Evolutionary conservation across 148 eudicot species (phyloP), one percentile per base, ranked within the genome.

Genomic region (Dysphania ambrosioides): DNA sequence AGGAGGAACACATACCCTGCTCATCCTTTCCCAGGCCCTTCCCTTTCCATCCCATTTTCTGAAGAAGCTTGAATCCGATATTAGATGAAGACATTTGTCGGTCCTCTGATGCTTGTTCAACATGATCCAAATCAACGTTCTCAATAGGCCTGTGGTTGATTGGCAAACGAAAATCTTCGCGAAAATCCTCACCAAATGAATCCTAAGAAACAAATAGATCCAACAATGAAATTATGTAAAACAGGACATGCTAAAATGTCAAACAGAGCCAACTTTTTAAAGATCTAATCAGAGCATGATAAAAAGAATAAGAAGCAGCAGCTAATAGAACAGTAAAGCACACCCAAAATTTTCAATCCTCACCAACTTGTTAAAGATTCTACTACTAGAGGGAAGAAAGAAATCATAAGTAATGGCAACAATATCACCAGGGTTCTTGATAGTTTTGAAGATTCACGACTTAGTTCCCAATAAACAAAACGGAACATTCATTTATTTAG

Each of bases 41-140:
- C 35, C 98, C 98, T 83, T 91, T 93, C 98, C 98, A 93, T 44
- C 98, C 98, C 97, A 93, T 91, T 82, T 93, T 93, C 78, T 91
- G 97, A 38, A 93, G 95, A 81, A 94, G 96, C 86, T 85, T 87
- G 78, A 87, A 94, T 38, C 98, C 98, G 70, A 90, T 70, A 77
- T 94, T 94, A 21, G 98, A 90, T 66, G 98, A 88, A 56, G 91
- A 76, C 88, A 91, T 72, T 32, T 88, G 87, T 72, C 85, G 91
- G 76, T 94, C 98, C 76, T 91, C 73, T 16, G 98, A 94, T 76
- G 96, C 98, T 86, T 91, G 98, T 67, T 91, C 97, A 70, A 91
- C 97, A 82, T 91, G 81, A 29, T 91, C 97, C 36, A 89, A 79
- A 86, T 93, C 90, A 49, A 87, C 90, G 66, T 94, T 94, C 81